Evolutionary conservation across 495 filamentous ascomycete genomes (phyloP), one percentile per base, ranked within the genome.

Genomic region (Rusavskia elegans): DNA sequence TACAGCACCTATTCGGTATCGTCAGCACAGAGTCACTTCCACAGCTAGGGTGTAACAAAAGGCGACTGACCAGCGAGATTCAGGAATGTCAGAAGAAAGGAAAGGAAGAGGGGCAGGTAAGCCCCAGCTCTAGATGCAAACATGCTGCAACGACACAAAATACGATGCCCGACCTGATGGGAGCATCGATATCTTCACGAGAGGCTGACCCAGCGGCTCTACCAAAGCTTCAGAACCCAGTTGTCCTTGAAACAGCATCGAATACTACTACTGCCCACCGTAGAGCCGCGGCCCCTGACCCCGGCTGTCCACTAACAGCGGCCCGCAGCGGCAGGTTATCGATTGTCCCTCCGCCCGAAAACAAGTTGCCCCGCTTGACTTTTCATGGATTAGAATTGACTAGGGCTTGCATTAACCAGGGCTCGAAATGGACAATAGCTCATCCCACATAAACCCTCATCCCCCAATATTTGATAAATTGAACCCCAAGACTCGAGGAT

Each of bases 1-100:
- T 19, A 98, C 93, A 59, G 76, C 68, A 51, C 79, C 89, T 92
- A 35, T 14, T 14, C 63, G 1, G 23, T n/a, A 29, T 20, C 11
- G 23, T 46, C 3, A 46, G 44, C 11, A 27, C 25, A 6, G 4
- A 27, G 4, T 27, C 0, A 27, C 25, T 27, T 6, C 25, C 25
- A 6, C 25, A 6, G 7, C 25, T 5, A 27, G 25, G 25, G 25
- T 6, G 10, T 35, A 35, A 35, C 8, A 35, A 7, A 14, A 7
- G 9, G 32, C 32, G 13, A 35, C 32, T 14, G 32, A 35, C 32
- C 32, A 11, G 10, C 13, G 23, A 57, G 44, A 32, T 14, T 52
- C n/a, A 17, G n/a, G 10, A 20, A 11, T 8, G 39, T 8, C 4
- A 17, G n/a, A 14, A 42, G 14, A 11, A 42, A 42, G 8, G 39